Conservation (phyloP, 2,329 filamentous ascomycete species). For the Ascochyta clinopodiicola region DNA sequence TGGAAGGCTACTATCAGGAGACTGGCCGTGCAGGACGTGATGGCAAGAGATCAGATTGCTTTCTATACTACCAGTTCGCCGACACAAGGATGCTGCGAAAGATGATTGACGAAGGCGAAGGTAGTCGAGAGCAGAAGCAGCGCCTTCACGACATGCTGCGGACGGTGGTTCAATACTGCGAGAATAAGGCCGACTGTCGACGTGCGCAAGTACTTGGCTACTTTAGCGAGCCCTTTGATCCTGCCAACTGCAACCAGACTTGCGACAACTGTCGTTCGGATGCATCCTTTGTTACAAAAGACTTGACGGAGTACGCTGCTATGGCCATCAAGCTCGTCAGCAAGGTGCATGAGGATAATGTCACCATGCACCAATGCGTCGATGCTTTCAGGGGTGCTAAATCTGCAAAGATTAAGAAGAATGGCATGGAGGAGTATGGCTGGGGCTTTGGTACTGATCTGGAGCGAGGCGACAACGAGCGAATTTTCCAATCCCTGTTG, state of each 20-base stretch:
- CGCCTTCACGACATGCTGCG: constrained; percentile 85
- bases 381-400: constrained; percentile 80
- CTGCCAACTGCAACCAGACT: constrained; percentile 71
- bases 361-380: constrained; percentile 76
- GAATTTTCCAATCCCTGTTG: constrained; percentile 79
- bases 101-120: constrained; percentile 84
- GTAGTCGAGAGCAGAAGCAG: constrained; percentile 78
- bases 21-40: constrained; percentile 94
- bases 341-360: constrained; percentile 61
- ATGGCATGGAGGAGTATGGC: constrained; percentile 59
- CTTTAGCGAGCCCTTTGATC: constrained; percentile 84
- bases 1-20: constrained; percentile 98
- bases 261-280: constrained; percentile 91
- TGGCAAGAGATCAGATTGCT: constrained; percentile 84
- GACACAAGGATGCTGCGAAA: constrained; percentile 76
- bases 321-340: constrained; percentile 73
- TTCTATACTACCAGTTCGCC: constrained; percentile 83
- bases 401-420: constrained; percentile 64
- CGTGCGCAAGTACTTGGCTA: constrained; percentile 89
- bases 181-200: constrained; percentile 87
- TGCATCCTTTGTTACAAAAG: constrained; percentile 72
- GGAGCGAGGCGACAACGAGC: constrained; percentile 78
- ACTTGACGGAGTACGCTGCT: constrained; percentile 78
- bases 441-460: constrained; percentile 72
- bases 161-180: constrained; percentile 84